Conservation (phyloP, 179 eudicot species). For the Silene coronaria region DNA sequence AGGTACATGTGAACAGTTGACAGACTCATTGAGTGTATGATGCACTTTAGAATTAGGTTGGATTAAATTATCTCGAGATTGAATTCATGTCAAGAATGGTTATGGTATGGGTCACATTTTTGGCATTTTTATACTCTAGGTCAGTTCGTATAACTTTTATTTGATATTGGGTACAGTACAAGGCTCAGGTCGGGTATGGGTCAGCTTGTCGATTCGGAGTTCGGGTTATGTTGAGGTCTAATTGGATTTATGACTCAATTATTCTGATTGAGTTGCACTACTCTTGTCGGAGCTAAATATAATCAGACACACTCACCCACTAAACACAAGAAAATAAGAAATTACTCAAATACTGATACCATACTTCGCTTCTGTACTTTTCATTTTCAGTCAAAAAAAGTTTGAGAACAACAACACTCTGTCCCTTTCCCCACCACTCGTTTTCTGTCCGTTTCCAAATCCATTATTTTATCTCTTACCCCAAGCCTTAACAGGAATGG, state of each 20-base stretch:
- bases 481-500: too few species aligned
- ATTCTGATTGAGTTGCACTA: background rate
- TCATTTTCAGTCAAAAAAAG: constrained; percentile 30
- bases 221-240: background rate
- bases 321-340: constrained; percentile 31
- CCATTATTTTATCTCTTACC: background rate
- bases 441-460: background rate
- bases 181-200: background rate
- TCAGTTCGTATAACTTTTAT: too few species aligned
- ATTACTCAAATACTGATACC: constrained; percentile 23
- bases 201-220: background rate
- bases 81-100: too few species aligned
- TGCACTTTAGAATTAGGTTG: too few species aligned
- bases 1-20: too few species aligned
- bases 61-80: too few species aligned
- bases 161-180: background rate
- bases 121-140: too few species aligned
- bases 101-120: too few species aligned
- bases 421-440: constrained; percentile 39
- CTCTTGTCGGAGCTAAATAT: background rate
- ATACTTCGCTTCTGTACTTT: constrained; percentile 28
- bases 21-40: too few species aligned
- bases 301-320: constrained; percentile 28
- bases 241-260: background rate
- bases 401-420: constrained; percentile 46